These are phyloP conservation scores for Protostelium mycophagum DNA, from an alignment of 78 protist species.

Conservation along the genomic window DNA sequence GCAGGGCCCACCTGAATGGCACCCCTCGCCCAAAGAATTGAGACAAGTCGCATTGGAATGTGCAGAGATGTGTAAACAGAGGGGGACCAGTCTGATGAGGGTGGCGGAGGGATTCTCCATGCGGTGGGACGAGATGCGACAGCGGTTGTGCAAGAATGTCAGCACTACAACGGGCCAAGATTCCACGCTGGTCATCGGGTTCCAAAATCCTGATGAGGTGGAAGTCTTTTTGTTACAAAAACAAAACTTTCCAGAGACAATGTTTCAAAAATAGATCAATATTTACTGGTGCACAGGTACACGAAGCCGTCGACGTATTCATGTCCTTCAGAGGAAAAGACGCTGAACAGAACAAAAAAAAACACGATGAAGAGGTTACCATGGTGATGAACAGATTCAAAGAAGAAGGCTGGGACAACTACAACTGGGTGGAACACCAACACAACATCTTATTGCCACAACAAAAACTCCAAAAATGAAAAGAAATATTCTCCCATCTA, in stretches of 20 bases:
- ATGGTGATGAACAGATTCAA: neutral
- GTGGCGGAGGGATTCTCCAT: conserved; percentile 5
- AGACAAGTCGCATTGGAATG: neutral
- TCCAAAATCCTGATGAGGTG: neutral
- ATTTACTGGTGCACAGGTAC: neutral
- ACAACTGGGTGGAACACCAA: neutral
- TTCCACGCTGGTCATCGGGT: neutral
- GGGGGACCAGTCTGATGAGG: conserved; percentile 19
- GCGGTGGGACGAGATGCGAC: neutral
- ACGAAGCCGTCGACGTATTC: neutral
- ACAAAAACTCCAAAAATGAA: too few relatives aligned
- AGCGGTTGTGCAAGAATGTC: neutral
- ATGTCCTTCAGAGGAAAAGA: neutral
- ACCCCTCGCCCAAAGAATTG: conserved; percentile 16
- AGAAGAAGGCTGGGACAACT: neutral
- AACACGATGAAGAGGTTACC: neutral
- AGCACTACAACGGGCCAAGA: neutral
- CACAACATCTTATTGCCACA: too few relatives aligned
- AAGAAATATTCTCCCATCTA: too few relatives aligned
- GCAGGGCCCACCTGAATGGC: conserved; percentile 38
- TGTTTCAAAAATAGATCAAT: too few relatives aligned
- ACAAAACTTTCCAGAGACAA: too few relatives aligned
- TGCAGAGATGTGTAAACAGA: conserved; percentile 6
- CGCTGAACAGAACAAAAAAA: neutral
- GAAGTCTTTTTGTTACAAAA: too few relatives aligned